Evolutionary conservation across 805 yeast species (phyloP).

Genomic region (Saturnispora silvae): DNA sequence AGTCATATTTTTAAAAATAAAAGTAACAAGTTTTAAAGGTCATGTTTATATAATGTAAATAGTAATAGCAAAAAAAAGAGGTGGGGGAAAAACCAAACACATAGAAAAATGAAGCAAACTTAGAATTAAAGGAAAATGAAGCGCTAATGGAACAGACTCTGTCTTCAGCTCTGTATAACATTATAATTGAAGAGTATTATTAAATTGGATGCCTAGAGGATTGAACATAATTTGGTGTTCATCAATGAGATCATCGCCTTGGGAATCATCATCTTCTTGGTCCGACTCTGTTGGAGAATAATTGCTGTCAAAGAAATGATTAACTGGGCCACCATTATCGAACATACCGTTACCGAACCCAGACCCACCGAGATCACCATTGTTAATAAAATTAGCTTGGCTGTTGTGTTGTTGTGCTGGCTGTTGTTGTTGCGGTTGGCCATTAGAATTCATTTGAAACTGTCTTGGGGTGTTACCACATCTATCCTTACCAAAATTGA

Average conservation of each 20-base stretch:
- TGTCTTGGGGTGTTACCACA: slow-evolving; percentile 92
- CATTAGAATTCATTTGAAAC: slow-evolving; percentile 24
- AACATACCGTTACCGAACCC: not conserved
- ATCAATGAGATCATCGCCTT: slow-evolving; percentile 11
- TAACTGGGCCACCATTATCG: not conserved
- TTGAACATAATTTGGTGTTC: slow-evolving; percentile 11
- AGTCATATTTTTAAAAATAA: too few relatives aligned
- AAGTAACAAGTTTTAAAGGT: too few relatives aligned
- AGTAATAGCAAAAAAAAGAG: too few relatives aligned
- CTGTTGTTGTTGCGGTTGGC: not conserved
- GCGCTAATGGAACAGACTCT: not conserved
- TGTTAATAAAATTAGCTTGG: not conserved
- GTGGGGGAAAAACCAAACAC: too few relatives aligned
- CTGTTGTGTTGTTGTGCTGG: slow-evolving; percentile 1
- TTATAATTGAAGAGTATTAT: too few relatives aligned
- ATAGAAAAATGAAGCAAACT: not conserved
- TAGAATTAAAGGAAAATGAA: not conserved
- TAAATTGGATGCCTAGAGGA: slow-evolving; percentile 14
- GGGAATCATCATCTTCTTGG: slow-evolving; percentile 12
- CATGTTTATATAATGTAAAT: too few relatives aligned
- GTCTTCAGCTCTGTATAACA: too few relatives aligned
- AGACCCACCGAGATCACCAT: not conserved
- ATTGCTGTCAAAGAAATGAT: slow-evolving; percentile 8
- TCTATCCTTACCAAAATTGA: slow-evolving; percentile 88
- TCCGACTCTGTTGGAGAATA: slow-evolving; percentile 6